Conservation (phyloP, 768 basidiomycete genomes). For the Leccinum rimulosum region DNA sequence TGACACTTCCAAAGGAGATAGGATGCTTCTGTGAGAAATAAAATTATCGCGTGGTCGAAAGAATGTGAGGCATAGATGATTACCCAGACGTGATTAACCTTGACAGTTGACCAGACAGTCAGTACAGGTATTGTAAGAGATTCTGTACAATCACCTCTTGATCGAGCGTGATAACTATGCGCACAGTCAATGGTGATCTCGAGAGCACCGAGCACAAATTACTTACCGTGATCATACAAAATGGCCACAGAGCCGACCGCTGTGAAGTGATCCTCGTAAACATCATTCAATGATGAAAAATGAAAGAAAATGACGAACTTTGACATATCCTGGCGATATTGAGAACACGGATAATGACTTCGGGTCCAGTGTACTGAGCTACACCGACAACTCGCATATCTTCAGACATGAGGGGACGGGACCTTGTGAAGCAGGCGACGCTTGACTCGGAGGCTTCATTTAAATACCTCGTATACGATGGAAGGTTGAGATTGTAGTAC, state of each 20-base stretch:
- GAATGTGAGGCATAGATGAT: background rate
- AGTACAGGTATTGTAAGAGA: background rate
- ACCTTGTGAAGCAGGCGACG: no score
- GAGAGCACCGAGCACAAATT: background rate
- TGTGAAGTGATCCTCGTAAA: background rate
- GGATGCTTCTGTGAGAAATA: conserved; percentile 3
- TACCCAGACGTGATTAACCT: background rate
- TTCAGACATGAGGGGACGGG: background rate
- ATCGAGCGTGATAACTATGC: conserved; percentile 7
- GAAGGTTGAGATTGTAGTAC: no score
- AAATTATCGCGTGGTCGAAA: background rate
- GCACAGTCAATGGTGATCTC: background rate
- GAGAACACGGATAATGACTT: background rate
- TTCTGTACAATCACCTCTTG: background rate
- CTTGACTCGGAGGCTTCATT: no score
- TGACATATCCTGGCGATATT: background rate
- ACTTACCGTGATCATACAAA: background rate
- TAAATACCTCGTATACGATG: no score
- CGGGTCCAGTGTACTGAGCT: background rate
- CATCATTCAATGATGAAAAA: background rate
- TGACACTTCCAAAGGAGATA: conserved; percentile 15
- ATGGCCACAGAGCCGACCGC: background rate
- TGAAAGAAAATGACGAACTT: background rate
- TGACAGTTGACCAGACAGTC: background rate
- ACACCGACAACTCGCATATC: background rate